phyloP scores from a whole-genome alignment of 2,329 filamentous ascomycete species.

The Tolypocladium endophyticum region DNA sequence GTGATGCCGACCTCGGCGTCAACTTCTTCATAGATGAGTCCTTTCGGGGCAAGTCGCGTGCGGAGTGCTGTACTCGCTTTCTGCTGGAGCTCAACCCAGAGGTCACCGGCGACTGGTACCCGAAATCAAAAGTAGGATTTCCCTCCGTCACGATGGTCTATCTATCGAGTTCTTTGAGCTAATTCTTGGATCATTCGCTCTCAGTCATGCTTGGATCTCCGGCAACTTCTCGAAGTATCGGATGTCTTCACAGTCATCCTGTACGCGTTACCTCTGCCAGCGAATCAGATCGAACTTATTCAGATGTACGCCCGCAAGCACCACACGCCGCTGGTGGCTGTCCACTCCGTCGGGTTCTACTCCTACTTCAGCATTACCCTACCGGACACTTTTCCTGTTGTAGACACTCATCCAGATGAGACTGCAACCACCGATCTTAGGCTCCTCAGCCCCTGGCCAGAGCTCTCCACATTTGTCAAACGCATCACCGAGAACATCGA shows the following conservation, averaged over 20 bases:
- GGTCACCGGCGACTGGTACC: conserved; percentile 65
- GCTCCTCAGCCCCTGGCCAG: conserved; percentile 76
- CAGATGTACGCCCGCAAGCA: conserved; percentile 39
- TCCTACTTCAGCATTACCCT: conserved; percentile 75
- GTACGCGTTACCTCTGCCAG: conserved; percentile 39
- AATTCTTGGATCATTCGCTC: background rate
- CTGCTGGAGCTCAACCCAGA: conserved; percentile 88
- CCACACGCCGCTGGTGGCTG: conserved; percentile 64
- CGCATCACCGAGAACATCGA: conserved; percentile 61
- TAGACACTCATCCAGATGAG: conserved; percentile 90
- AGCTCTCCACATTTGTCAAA: conserved; percentile 57
- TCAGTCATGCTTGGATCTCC: conserved; percentile 23
- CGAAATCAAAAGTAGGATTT: conserved; percentile 26
- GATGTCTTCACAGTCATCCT: conserved; percentile 42
- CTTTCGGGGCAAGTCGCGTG: conserved; percentile 65
- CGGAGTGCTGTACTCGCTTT: conserved; percentile 65
- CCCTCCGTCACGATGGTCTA: background rate
- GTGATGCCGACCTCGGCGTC: conserved; percentile 75
- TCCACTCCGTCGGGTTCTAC: conserved; percentile 88
- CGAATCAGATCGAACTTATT: conserved; percentile 32
- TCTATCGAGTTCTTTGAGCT: background rate
- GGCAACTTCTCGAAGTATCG: conserved; percentile 28
- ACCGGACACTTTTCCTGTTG: conserved; percentile 74
- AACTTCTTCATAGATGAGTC: conserved; percentile 92
- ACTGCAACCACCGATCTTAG: conserved; percentile 78